Conservation (phyloP, 2,329 filamentous ascomycete species). For the Leptosphaerulina australis region DNA sequence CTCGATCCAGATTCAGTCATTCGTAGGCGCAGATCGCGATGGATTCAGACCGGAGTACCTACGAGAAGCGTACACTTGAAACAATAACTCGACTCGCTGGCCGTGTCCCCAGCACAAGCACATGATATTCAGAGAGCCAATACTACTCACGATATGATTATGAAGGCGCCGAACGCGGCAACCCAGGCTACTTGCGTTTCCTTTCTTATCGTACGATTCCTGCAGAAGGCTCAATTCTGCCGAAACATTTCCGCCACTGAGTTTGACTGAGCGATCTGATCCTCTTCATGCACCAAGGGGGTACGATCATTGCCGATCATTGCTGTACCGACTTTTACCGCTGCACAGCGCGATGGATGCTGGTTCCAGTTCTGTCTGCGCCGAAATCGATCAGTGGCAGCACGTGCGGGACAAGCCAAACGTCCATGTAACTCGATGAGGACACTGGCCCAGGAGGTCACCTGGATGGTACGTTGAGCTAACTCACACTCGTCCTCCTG, state of each 20-base stretch:
- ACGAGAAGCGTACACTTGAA: slow-evolving; percentile 17
- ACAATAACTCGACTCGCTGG: slow-evolving; percentile 16
- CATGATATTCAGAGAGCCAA: slow-evolving; percentile 20
- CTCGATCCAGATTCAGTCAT: slow-evolving; percentile 13
- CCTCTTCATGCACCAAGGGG: slow-evolving; percentile 25
- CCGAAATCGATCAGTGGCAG: slow-evolving; percentile 25
- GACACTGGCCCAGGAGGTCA: slow-evolving; percentile 8
- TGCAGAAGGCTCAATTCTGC: slow-evolving; percentile 35
- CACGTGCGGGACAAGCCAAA: slow-evolving; percentile 27
- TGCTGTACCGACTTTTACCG: slow-evolving; percentile 34
- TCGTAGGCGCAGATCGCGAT: slow-evolving; percentile 12
- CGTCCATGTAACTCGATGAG: slow-evolving; percentile 20
- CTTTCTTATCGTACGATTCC: slow-evolving; percentile 35
- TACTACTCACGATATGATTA: slow-evolving; percentile 6
- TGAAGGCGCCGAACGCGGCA: slow-evolving; percentile 38
- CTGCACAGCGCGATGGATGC: slow-evolving; percentile 26
- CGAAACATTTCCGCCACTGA: slow-evolving; percentile 40
- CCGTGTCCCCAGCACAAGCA: slow-evolving; percentile 13
- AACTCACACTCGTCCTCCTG: not conserved
- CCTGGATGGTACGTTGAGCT: slow-evolving; percentile 1
- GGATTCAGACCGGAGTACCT: slow-evolving; percentile 13
- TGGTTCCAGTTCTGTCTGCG: slow-evolving; percentile 24
- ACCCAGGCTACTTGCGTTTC: slow-evolving; percentile 18
- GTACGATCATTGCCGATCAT: slow-evolving; percentile 35
- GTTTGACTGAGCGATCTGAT: slow-evolving; percentile 22